Evolutionary conservation across 2,329 filamentous ascomycete species (phyloP), one percentile per base, ranked within the genome.

Genomic region (Fusarium sp.): DNA sequence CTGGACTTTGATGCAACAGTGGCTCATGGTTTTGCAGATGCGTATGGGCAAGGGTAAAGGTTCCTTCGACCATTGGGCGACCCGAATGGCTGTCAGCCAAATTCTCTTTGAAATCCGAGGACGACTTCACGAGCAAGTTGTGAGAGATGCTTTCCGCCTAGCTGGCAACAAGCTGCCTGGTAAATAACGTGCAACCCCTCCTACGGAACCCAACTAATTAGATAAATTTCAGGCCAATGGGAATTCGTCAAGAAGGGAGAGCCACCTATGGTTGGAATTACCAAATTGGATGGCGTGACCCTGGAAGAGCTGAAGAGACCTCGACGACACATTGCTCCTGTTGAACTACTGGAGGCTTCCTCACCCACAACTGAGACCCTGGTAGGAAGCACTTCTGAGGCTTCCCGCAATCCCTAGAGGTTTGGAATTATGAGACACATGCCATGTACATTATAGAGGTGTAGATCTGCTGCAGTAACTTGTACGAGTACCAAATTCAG

Each of bases 41-140:
- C 92, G 96, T 88, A 99, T 99, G 97, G 96, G 96, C 81, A 99
- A 98, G 84, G 96, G 96, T 83, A 99, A 99, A 81, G 96, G 96
- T 75, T 93, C 91, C 69, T 98, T 99, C 79, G 96, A 99, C 80
- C 93, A 97, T 79, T 99, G 96, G 96, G 94, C 95, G 7, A 90
- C 92, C 26, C 90, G 95, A 81, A 91, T 98, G 74, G 90, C 94
- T 12, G 93, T 98, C 55, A 97, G 93, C 83, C 93, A 96, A 81
- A 90, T 99, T 52, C 85, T 98, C 23, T 97, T 99, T 75, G 96
- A 99, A 83, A 84, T 99, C 74, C 94, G 94, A 82, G 96, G 96
- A 48, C 89, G 94, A 75, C 79, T 98, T 71, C 96, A 99, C 88
- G 96, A 99, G 85, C 93, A 97, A 84, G 90, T 99, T 72, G 95